Base-by-base conservation (phyloP, 1,139 yeast genomes). In the Diutina mesorugosa region DNA sequence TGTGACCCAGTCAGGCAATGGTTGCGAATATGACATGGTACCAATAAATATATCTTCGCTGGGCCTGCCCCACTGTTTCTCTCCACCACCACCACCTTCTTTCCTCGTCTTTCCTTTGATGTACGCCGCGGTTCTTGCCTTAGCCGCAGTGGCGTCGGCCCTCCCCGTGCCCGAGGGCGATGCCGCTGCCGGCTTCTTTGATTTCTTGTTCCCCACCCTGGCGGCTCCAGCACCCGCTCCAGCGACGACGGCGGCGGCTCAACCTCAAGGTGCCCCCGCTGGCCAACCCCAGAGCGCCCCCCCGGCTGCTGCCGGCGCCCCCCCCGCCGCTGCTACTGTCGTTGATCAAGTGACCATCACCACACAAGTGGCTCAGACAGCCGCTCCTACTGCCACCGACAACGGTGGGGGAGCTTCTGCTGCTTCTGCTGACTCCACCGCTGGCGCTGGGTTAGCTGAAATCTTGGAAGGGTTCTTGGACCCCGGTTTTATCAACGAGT, bases 401-500 rank as follows among this genome's bases (percentile, higher is more conserved):
- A 10, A 12, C 7, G 41, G 6, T 2, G 7, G 2, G 41, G 14
- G 26, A 2, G 12, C 51, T 14, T 4, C 51, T 4, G 35, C 51
- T 28, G 18, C 35, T n/a, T 6, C 14, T 6, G 48, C 48, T 46
- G 12, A 12, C 6, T 21, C 48, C 21, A n/a, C 48, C 30, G 30
- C 48, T 26, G 30, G 45, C 16, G 26, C 53, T 32, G 45, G 53
- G 6, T 32, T 50, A 29, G 53, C 28, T 9, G 14, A 18, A 16
- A 50, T 50, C 10, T 18, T 50, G 28, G 45, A 50, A n/a, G 32
- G 32, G 41, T 50, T 50, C n/a, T 50, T 50, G 53, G 53, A 50
- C 45, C 45, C 53, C 1, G 28, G 28, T 16, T 50, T 50, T 12
- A 29, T 32, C 6, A 6, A 12, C n/a, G 32, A 50, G 29, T 50